A percentile compares a stretch with the other conserved stretches of the same genome.
These are phyloP conservation scores for Chlorella sp. DNA, from an alignment of 139 green algal species.

Conservation along the genomic window DNA sequence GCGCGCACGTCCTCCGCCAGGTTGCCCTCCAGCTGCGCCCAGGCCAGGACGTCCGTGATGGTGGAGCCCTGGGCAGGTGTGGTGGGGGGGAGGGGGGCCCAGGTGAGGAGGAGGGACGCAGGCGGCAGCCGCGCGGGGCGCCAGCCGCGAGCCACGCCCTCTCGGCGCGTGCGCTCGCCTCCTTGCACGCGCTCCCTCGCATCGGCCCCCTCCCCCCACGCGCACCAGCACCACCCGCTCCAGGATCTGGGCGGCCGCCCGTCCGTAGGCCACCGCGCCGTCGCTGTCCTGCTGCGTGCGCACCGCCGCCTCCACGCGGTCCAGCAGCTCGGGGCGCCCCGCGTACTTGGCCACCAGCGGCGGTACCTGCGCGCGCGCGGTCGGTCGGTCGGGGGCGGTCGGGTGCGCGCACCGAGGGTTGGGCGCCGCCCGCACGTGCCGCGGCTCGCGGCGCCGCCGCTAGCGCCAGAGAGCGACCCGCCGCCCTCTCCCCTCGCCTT, in stretches of 20 bases:
- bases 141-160: neutral
- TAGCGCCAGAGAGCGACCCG: neutral
- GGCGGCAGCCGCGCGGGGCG: neutral
- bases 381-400: neutral
- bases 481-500: too few species aligned
- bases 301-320: constrained; percentile 50
- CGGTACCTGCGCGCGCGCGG: constrained; percentile 31
- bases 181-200: neutral
- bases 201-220: neutral
- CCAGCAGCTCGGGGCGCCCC: constrained; percentile 44
- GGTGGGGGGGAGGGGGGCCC: neutral
- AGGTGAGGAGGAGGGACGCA: neutral
- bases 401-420: neutral
- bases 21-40: constrained; percentile 35
- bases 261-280: constrained; percentile 36
- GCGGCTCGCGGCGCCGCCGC: neutral
- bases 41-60: constrained; percentile 41
- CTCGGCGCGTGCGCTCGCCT: neutral
- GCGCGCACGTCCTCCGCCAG: neutral
- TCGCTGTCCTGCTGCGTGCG: constrained; percentile 65
- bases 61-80: constrained; percentile 29
- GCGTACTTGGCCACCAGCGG: constrained; percentile 54
- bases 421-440: neutral
- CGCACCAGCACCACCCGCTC: constrained; percentile 39
- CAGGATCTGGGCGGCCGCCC: constrained; percentile 50